phyloP scores from a whole-genome alignment of 441 rosid genomes.

The Brassica balearica region DNA sequence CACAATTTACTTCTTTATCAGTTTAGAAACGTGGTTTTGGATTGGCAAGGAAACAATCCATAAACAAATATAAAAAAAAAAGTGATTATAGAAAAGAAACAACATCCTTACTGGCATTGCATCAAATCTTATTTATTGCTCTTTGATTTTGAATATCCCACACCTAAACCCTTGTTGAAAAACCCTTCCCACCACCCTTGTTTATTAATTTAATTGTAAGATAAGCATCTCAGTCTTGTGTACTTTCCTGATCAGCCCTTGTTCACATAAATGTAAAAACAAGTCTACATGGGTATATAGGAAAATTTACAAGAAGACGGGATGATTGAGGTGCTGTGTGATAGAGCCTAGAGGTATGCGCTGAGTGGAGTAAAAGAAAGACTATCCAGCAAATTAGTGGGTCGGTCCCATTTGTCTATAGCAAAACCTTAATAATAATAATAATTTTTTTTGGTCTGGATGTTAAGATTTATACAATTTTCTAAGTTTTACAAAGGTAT shows the following conservation, averaged over 20 bases:
- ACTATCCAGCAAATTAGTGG: slow-evolving; percentile 44
- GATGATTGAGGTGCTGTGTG: slow-evolving; percentile 39
- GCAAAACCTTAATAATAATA: slow-evolving; percentile 19
- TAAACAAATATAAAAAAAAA: neutral
- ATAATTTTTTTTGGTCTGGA: neutral
- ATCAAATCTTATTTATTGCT: slow-evolving; percentile 35
- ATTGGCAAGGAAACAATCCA: neutral
- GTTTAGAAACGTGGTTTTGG: slow-evolving; percentile 16
- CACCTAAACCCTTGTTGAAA: slow-evolving; percentile 45
- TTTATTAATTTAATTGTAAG: slow-evolving; percentile 31
- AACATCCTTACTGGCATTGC: neutral
- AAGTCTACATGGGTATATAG: neutral
- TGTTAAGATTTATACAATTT: no score
- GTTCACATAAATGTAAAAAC: neutral
- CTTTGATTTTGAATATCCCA: slow-evolving; percentile 39
- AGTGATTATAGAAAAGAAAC: neutral
- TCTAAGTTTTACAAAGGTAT: no score
- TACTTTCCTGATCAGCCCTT: slow-evolving; percentile 27
- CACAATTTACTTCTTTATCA: neutral
- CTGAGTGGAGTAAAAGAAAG: slow-evolving; percentile 51
- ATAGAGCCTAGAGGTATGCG: slow-evolving; percentile 29
- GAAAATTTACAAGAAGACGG: slow-evolving; percentile 22
- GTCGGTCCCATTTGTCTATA: slow-evolving; percentile 42
- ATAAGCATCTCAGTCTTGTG: slow-evolving; percentile 36
- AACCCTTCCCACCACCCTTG: slow-evolving; percentile 41